Conservation (phyloP, 805 yeast genomes). For the Candida suzukii region DNA sequence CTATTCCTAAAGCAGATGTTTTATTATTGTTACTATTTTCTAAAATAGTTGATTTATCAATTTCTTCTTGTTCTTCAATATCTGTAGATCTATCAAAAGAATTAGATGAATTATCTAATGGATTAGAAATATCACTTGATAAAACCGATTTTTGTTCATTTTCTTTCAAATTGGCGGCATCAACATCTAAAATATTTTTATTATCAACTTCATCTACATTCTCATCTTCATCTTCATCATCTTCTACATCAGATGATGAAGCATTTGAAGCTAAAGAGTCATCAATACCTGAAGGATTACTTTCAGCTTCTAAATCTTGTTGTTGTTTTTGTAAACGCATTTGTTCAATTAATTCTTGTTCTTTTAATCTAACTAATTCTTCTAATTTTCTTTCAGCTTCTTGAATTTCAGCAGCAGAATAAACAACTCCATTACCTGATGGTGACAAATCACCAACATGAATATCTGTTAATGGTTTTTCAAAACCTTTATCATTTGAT, state of each 20-base stretch:
- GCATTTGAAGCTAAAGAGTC: slow-evolving; percentile 13
- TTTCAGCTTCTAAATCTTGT: slow-evolving; percentile 10
- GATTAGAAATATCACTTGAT: too few relatives aligned
- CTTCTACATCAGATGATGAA: slow-evolving; percentile 8
- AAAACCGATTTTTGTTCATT: too few relatives aligned
- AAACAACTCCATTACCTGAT: slow-evolving; percentile 4
- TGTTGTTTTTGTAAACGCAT: slow-evolving; percentile 13
- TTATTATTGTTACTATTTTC: too few relatives aligned
- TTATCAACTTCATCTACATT: neutral
- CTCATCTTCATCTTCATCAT: slow-evolving; percentile 2
- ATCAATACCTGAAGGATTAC: too few relatives aligned
- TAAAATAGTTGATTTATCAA: too few relatives aligned
- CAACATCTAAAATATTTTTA: too few relatives aligned
- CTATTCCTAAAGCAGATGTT: too few relatives aligned
- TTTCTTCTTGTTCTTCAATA: slow-evolving; percentile 1
- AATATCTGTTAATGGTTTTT: neutral
- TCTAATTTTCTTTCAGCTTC: slow-evolving; percentile 21
- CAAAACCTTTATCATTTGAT: neutral
- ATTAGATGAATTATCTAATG: neutral
- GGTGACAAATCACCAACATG: neutral
- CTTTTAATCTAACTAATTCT: slow-evolving; percentile 17
- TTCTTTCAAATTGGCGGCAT: too few relatives aligned
- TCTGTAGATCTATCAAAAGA: neutral
- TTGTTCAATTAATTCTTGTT: slow-evolving; percentile 20
- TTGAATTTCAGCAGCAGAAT: slow-evolving; percentile 17